Conservation (phyloP, 2,329 filamentous ascomycete species). For the Colletotrichum lentis region DNA sequence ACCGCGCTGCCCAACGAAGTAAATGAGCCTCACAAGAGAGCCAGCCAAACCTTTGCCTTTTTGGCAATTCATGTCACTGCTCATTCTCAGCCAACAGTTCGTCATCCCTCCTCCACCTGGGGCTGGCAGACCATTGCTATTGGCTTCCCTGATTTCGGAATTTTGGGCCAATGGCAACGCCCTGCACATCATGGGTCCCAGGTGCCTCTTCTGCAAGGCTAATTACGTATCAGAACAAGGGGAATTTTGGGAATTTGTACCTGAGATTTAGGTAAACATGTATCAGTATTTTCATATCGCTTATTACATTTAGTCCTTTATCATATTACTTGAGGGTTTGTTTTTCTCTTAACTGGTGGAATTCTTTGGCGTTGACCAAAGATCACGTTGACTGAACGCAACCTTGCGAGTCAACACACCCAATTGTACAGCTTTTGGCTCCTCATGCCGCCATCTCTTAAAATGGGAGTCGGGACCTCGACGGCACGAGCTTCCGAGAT, state of each 20-base stretch:
- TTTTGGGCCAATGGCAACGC: slow-evolving; percentile 27
- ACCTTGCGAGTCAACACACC: background rate
- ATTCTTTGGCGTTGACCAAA: background rate
- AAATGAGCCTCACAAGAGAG: slow-evolving; percentile 14
- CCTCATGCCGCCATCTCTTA: background rate
- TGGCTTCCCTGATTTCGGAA: slow-evolving; percentile 23
- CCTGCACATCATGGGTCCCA: slow-evolving; percentile 5
- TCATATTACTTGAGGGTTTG: background rate
- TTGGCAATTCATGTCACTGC: slow-evolving; percentile 34
- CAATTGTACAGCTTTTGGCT: background rate
- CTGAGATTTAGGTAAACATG: slow-evolving; percentile 12
- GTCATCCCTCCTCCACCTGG: slow-evolving; percentile 39
- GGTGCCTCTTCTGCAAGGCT: slow-evolving; percentile 17
- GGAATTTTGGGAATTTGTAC: slow-evolving; percentile 1
- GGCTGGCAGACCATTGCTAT: slow-evolving; percentile 21
- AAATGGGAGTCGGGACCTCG: background rate
- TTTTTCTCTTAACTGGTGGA: background rate
- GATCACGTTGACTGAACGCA: background rate
- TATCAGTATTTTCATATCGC: background rate
- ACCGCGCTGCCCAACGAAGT: background rate
- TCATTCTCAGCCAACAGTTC: slow-evolving; percentile 37
- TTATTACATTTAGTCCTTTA: slow-evolving; percentile 7
- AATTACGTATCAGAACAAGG: slow-evolving; percentile 26
- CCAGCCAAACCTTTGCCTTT: slow-evolving; percentile 29
- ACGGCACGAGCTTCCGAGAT: background rate